Evolutionary conservation across 305 asterid genomes (phyloP), one percentile per base, ranked within the genome.

Genomic region (Fraxinus paxiana): DNA sequence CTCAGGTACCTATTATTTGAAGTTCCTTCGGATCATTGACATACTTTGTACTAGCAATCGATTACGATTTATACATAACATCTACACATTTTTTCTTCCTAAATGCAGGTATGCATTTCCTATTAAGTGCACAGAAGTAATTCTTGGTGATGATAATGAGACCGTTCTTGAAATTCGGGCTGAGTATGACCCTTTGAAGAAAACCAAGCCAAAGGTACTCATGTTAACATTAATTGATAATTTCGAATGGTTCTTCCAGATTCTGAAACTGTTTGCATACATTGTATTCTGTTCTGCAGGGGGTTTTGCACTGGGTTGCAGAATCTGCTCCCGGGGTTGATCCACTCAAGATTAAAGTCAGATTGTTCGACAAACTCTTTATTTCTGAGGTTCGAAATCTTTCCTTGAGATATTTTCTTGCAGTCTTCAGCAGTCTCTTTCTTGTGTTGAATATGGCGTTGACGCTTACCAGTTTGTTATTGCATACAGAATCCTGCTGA

Each of bases 221-320:
- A 67, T 20, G 48, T 73, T 28, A 24, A 77, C 34, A 4, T 69
- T 24, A 75, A 51, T 63, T 82, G 75, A 70, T 17, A 61, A 69
- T 77, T 28, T 12, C 43, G 80, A 30, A 7, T 0, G 2, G 6
- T 24, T 69, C 18, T 15, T 59, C 73, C 17, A 41, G 46, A 71
- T 71, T 41, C 37, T 46, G n/a, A 15, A 35, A 61, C 35, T 15
- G 67, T 78, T 73, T 73, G 35, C n/a, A 10, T 83, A 15, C 51
- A 43, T 71, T 24, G 72, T 22, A 69, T 73, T 81, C 51, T 86
- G 67, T 77, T 85, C 26, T 85, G 51, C 88, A 95, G 98, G 98
- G 99, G 26, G 97, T 96, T 85, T 91, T 96, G 86, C 99, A 96
- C 86, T 94, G 97, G 98, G 97, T 94, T 78, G 84, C 97, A 8